Conservation (phyloP, 1,284 basidiomycete genomes). For the Tilletia horrida region DNA sequence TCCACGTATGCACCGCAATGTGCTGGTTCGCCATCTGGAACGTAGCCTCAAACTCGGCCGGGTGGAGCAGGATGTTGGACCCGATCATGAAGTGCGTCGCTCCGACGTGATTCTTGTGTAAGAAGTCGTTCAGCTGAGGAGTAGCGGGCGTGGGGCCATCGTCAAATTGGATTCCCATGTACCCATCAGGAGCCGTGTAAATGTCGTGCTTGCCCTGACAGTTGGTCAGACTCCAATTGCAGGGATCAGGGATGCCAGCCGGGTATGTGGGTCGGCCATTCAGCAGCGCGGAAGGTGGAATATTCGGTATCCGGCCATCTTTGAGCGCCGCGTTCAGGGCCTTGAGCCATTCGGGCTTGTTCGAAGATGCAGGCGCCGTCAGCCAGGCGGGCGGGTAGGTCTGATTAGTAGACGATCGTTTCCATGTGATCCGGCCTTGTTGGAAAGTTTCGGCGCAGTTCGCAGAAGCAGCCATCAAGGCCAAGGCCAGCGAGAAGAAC, state of each 20-base stretch:
- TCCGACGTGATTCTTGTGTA: conserved; percentile 39
- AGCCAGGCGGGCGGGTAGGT: too few species aligned
- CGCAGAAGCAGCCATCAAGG: too few species aligned
- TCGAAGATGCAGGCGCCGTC: too few species aligned
- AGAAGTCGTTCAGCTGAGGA: conserved; percentile 26
- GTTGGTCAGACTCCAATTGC: conserved; percentile 45
- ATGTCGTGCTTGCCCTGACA: conserved; percentile 40
- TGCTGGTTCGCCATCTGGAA: conserved; percentile 40
- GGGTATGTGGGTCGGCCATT: conserved; percentile 33
- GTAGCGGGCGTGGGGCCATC: conserved; percentile 23
- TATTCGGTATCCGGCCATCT: conserved; percentile 69
- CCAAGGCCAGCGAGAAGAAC: too few species aligned
- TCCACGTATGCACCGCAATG: conserved; percentile 59
- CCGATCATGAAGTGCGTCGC: conserved; percentile 58
- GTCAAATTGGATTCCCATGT: conserved; percentile 51
- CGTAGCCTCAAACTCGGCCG: conserved; percentile 11
- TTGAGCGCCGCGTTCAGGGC: neutral
- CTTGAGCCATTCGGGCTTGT: neutral
- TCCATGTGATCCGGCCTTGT: too few species aligned
- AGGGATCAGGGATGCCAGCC: conserved; percentile 35
- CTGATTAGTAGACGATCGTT: too few species aligned
- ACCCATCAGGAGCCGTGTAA: conserved; percentile 39
- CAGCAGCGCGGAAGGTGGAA: conserved; percentile 59
- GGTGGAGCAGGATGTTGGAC: conserved; percentile 17
- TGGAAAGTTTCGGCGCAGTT: too few species aligned